Evolutionary conservation across 768 basidiomycete species (phyloP).

Genomic region (Lyophyllum shimeji): DNA sequence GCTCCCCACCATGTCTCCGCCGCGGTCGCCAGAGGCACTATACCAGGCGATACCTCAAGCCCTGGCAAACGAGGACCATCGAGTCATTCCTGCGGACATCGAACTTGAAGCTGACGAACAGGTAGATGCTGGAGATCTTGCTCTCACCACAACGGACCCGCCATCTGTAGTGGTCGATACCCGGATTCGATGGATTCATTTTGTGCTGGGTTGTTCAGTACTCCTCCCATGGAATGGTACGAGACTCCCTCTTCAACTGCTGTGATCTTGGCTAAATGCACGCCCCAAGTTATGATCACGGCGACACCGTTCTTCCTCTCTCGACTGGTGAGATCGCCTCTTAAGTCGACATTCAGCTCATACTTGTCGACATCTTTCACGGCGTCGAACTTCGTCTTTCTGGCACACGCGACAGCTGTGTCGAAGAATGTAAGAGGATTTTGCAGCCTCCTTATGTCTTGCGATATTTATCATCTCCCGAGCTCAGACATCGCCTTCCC

Average conservation of each 20-base stretch:
- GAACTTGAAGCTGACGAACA: constrained; percentile 33
- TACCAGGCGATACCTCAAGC: constrained; percentile 47
- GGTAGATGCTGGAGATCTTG: constrained; percentile 15
- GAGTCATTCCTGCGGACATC: constrained; percentile 20
- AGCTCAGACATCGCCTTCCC: constrained; percentile 57
- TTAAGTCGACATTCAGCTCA: constrained; percentile 61
- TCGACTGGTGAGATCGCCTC: constrained; percentile 57
- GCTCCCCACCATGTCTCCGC: constrained; percentile 24
- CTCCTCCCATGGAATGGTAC: constrained; percentile 91
- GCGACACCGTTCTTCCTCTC: constrained; percentile 81
- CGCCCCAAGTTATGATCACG: constrained; percentile 76
- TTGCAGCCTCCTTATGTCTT: not conserved
- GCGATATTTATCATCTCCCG: not conserved
- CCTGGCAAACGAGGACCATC: constrained; percentile 28
- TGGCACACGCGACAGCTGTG: constrained; percentile 73
- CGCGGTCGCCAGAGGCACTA: constrained; percentile 33
- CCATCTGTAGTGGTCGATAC: constrained; percentile 32
- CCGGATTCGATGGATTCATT: constrained; percentile 62
- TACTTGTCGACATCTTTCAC: constrained; percentile 67
- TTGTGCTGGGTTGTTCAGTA: constrained; percentile 60
- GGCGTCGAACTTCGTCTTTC: constrained; percentile 61
- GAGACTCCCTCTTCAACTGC: constrained; percentile 14
- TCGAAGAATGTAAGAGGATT: constrained; percentile 57
- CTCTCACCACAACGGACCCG: constrained; percentile 22
- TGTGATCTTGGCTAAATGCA: not conserved